Conservation (phyloP, 2,329 filamentous ascomycete species). For the Pseudohalonectria lignicola region DNA sequence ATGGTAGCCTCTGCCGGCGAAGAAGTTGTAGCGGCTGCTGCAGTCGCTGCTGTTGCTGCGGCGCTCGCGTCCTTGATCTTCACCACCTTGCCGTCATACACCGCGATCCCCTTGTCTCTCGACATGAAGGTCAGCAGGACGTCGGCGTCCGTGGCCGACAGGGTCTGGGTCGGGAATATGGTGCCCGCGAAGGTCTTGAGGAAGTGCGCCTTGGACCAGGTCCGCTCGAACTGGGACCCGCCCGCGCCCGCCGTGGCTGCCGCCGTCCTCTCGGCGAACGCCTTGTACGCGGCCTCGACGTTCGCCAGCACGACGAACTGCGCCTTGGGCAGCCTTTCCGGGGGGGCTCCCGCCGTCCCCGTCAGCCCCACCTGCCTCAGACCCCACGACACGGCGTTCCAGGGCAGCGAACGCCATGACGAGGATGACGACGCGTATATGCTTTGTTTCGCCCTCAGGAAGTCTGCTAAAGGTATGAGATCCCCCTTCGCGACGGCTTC, state of each 20-base stretch:
- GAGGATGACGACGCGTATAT: constrained; percentile 43
- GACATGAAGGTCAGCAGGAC: constrained; percentile 60
- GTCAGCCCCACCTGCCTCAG: constrained; percentile 52
- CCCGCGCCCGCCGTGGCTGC: no score
- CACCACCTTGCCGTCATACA: constrained; percentile 57
- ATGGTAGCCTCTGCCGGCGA: constrained; percentile 28
- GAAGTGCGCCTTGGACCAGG: constrained; percentile 59
- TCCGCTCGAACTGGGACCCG: constrained; percentile 52
- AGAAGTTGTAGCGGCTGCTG: not conserved
- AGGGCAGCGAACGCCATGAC: constrained; percentile 58
- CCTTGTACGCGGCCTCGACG: constrained; percentile 46
- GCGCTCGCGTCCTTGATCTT: constrained; percentile 51
- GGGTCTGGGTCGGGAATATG: constrained; percentile 30
- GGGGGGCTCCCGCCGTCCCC: constrained; percentile 13
- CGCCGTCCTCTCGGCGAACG: constrained; percentile 33
- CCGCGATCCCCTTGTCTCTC: constrained; percentile 50
- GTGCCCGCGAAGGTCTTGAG: constrained; percentile 41
- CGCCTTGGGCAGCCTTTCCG: constrained; percentile 47
- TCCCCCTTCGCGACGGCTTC: constrained; percentile 62
- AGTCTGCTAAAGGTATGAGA: constrained; percentile 61
- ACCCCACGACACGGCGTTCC: constrained; percentile 66
- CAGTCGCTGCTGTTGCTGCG: constrained; percentile 10
- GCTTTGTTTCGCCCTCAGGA: constrained; percentile 52
- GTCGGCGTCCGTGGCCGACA: constrained; percentile 56
- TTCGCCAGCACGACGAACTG: constrained; percentile 57